Base-by-base conservation (phyloP, 2,329 filamentous ascomycete species). In the Cytospora schulzeri region DNA sequence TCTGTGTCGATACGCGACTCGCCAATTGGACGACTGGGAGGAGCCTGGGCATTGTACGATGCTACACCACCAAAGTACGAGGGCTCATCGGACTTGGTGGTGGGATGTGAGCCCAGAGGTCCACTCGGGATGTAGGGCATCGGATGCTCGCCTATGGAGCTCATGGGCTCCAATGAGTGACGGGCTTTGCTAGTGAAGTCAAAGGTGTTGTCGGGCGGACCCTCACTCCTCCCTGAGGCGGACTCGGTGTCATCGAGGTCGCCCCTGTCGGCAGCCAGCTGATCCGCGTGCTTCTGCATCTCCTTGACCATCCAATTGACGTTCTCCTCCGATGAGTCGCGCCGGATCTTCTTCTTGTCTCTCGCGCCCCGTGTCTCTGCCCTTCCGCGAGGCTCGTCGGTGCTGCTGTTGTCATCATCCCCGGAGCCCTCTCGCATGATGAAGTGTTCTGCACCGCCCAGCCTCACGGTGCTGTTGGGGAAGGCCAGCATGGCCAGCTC, bases 401-500 rank as follows among this genome's bases (percentile, higher is more conserved):
- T 48, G n/a, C 11, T 24, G n/a, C n/a, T 24, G 24, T 78, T 76
- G 64, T 76, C 73, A 67, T 87, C 84, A 67, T 85, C 85, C 60
- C 83, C 84, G 15, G 85, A 87, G 63, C 88, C 87, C 69, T 88
- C 85, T 64, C 87, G 83, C 65, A 89, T 86, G 73, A 85, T 83
- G 73, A 90, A 92, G 72, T 92, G 90, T 70, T 89, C 84, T 9
- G 91, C 88, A 52, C 86, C 88, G 68, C 89, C 88, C 70, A 90
- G 87, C 67, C 86, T 85, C 50, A 89, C 83, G 14, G 85, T 84
- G 71, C 89, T 91, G 71, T 89, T 89, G 71, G 90, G 90, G 72
- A 92, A 93, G 1, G 90, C 91, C 48, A 88, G 88, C 73, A 93
- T 82, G 56, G 89, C 91, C 72, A 87, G 83, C 70, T 96, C 91